Conservation (phyloP, 768 basidiomycete species). For the Coprinopsis marcescibilis region DNA sequence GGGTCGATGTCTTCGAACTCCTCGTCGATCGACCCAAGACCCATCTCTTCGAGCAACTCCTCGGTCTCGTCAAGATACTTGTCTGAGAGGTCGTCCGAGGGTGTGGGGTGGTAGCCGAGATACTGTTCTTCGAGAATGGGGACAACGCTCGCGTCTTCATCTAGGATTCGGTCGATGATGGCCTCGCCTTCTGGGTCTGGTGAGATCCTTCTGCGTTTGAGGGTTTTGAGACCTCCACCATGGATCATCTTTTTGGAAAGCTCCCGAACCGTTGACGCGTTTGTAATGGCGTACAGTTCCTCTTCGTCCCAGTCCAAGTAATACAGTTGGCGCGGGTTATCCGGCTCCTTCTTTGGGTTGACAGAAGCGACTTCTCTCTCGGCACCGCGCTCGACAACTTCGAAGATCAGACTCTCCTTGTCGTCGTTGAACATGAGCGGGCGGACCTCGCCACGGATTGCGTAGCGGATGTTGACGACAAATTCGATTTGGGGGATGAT, state of each 20-base stretch:
- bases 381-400: background rate
- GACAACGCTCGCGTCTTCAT: constrained; percentile 26
- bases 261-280: constrained; percentile 5
- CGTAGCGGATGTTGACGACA: constrained; percentile 17
- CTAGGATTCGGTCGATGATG: constrained; percentile 22
- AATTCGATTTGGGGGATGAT: constrained; percentile 18
- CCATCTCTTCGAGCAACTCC: constrained; percentile 1
- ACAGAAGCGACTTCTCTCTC: background rate
- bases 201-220: constrained; percentile 13
- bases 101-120: constrained; percentile 24
- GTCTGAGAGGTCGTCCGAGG: constrained; percentile 13
- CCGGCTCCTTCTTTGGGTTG: background rate
- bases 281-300: constrained; percentile 3
- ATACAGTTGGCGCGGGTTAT: constrained; percentile 3
- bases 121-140: constrained; percentile 25
- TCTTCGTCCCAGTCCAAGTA: constrained; percentile 10
- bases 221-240: constrained; percentile 10
- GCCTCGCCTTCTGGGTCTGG: constrained; percentile 23
- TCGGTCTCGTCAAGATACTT: constrained; percentile 2
- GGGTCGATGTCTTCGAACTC: background rate
- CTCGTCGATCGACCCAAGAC: background rate
- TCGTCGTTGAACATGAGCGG: constrained; percentile 15
- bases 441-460: constrained; percentile 13
- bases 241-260: background rate
- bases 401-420: constrained; percentile 11